Base-by-base conservation (phyloP, 352 stramenopile genomes). In the Salisapilia sapeloensis region DNA sequence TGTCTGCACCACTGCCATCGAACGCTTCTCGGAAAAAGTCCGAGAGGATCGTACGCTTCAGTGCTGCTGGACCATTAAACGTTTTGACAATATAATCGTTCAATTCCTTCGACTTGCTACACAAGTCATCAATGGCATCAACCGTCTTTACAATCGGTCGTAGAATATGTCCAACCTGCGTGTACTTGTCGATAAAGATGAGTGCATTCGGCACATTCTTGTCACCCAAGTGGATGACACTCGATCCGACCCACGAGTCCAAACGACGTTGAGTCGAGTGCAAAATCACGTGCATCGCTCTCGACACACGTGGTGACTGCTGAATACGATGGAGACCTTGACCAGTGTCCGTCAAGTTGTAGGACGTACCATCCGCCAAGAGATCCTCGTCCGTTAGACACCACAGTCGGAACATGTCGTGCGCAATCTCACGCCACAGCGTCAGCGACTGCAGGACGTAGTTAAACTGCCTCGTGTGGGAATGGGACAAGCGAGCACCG, bases 181-280 rank as follows among this genome's bases (percentile, higher is more conserved):
- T 96, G 62, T 98, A 97, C 61, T 98, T 98, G 70, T 98, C 93
- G 53, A 98, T 97, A 49, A 98, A 98, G 58, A 95, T 96, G 42
- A 98, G 71, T 32, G 92, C 92, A 41, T 97, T 97, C 10, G 92
- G 93, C 19, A 98, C 93, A 58, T 98, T 98, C 60, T 96, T 93
- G 66, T 98, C 93, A 17, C 93, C 93, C 17, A 98, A 44, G 52
- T 98, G 93, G 40, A 98, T 97, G 11, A 98, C 90, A 45, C 70
- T 96, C 6, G 65, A 93, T 22, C 89, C 91, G 18, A 97, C 71
- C 90, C 90, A 96, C 12, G 74, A 60, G 18, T 79, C 77, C 17
- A 85, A 42, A 7, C 44, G 55, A 22, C 57, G 58, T 42, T 90
- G 74, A 17, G 74, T 89, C 24, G 63, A 63, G 52, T 90, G 59